phyloP scores from a whole-genome alignment of 768 basidiomycete species.

The Solioccasus polychromus region DNA sequence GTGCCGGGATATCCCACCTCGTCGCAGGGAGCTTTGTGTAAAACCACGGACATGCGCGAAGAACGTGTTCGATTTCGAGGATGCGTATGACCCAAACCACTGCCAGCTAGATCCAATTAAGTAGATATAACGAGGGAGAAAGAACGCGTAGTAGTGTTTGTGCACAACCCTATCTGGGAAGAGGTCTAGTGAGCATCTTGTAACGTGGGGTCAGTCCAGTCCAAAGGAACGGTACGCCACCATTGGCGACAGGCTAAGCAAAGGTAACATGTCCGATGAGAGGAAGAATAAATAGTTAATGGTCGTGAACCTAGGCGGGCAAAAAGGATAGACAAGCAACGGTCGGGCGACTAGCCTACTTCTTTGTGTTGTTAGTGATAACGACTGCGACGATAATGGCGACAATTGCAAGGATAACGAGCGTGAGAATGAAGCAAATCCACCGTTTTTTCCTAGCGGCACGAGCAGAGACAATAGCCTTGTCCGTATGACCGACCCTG shows the following conservation, averaged over 20 bases:
- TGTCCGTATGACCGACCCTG: constrained; percentile 80
- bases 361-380: constrained; percentile 43
- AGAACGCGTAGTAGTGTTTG: constrained; percentile 15
- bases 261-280: constrained; percentile 13
- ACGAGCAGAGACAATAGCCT: constrained; percentile 82
- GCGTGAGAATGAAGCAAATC: constrained; percentile 84
- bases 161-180: constrained; percentile 1
- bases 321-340: neutral
- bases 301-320: neutral
- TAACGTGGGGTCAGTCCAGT: constrained; percentile 13
- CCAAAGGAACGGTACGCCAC: constrained; percentile 20
- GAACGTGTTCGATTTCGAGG: constrained; percentile 5
- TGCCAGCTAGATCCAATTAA: constrained; percentile 28
- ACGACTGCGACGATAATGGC: constrained; percentile 63
- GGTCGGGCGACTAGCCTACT: constrained; percentile 16
- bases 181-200: constrained; percentile 14
- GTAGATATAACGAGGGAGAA: constrained; percentile 21
- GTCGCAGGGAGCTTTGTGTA: neutral
- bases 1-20: too few species aligned
- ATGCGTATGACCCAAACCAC: constrained; percentile 13
- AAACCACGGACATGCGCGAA: neutral
- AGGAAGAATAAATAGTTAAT: neutral
- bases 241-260: constrained; percentile 3
- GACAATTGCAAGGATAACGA: constrained; percentile 66
- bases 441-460: constrained; percentile 93